Base-by-base conservation (phyloP, 2,329 filamentous ascomycete genomes). In the Diaporthe aspalathi region DNA sequence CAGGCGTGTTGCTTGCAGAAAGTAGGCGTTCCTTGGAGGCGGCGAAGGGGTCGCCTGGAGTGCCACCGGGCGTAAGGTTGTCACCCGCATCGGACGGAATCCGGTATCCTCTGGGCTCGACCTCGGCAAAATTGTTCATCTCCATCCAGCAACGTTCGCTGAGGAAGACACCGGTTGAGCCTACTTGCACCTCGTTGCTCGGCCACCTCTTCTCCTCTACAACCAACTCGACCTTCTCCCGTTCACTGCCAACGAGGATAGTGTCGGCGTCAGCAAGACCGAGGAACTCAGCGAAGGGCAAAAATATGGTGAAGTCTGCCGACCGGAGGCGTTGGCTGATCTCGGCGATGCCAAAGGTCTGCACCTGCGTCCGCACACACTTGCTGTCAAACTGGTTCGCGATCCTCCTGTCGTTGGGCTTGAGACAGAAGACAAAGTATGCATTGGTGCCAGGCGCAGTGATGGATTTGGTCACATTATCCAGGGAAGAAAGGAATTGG, bases 371-470 rank as follows among this genome's bases (percentile, higher is more conserved):
- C 5, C 96, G 91, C 27, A 99, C 96, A 79, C 96, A 99, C 82
- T 98, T 98, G 88, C 94, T 98, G 81, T 99, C 96, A 77, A 98
- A 99, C 78, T 99, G 96, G 76, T 99, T 99, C 73, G 96, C 95
- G 75, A 99, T 99, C 63, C 96, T 91, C 67, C 96, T 90, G 80
- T 99, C 96, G 76, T 99, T 99, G 27, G 96, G 95, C 83, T 99
- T 99, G 74, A 99, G 83, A 78, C 96, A 99, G 82, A 99, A 98
- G 54, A 99, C 89, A 76, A 98, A 98, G 82, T 99, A 99, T 0
- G 93, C 90, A 78, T 99, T 99, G 14, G 94, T 93, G 78, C 94
- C 93, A 5, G 92, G 89, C 2, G 93, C 90, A 2, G 90, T 92
- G 54, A 99, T 85, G 2, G 94, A 95, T 76, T 95, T 95, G 71